Base-by-base conservation (phyloP, 345 rosid species). In the Arabis hirsuta region DNA sequence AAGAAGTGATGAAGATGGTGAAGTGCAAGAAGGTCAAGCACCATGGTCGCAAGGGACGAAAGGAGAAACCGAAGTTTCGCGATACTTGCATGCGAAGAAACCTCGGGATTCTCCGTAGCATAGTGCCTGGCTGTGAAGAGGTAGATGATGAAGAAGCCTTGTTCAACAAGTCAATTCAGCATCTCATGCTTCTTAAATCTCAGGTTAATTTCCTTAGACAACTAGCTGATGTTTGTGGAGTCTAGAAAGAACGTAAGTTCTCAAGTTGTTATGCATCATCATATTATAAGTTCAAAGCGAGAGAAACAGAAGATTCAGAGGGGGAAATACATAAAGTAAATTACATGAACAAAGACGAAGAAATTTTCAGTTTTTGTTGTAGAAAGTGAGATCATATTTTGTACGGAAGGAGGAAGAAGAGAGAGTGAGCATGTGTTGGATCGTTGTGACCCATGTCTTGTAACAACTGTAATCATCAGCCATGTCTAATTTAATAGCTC, bases 401-500 rank as follows among this genome's bases (percentile, higher is more conserved):
- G 80, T 32, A 41, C 65, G 74, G 47, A 87, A 38, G 9, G 73
- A 67, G 46, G 95, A 84, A 79, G 86, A 47, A 48, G 93, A 89
- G 68, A 87, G 80, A 74, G 73, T 72, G 54, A 95, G 91, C 90
- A 95, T 79, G 62, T 81, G 90, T 63, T 81, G 81, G 71, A 90
- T 84, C 38, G 97, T 76, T 2, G 82, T 63, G 11, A 91, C 87
- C 99, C 97, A 91, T 34, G 68, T 84, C 80, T 81, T 87, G 81
- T 88, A 94, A 11, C 71, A 84, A 83, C 64, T 71, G 73, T 81
- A 80, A 79, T 95, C 91, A 51, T 87, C 96, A 1, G 76, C 88
- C 93, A 91, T 85, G 88, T 95, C 97, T 26, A 95, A 78, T 72
- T 95, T 95, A 11, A 86, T 79, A 14, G 78, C 74, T 59, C 96